Percentiles rank a stretch among this genome's conserved stretches.
Conservation (phyloP, 1,284 basidiomycete species). For the Ustilago trichophora region DNA sequence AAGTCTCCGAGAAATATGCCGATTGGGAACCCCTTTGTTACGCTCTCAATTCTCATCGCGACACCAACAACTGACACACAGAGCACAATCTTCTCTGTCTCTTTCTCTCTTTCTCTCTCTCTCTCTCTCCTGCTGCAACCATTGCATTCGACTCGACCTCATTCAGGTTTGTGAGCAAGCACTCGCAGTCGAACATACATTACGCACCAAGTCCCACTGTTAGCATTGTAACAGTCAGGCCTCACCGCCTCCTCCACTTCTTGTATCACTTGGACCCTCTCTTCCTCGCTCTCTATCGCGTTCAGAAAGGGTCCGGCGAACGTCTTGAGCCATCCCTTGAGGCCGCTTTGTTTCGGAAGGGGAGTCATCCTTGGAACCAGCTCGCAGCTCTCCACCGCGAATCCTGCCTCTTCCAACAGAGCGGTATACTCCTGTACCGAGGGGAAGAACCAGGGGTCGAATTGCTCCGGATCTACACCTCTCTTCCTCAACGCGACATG, state of each 20-base stretch:
- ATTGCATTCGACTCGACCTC: too few species aligned
- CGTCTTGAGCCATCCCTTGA: constrained; percentile 33
- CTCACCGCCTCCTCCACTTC: constrained; percentile 21
- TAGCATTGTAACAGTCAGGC: constrained; percentile 23
- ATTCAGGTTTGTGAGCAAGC: constrained; percentile 20
- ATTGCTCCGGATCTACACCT: constrained; percentile 2
- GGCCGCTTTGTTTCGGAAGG: constrained; percentile 10
- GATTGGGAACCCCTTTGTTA: too few species aligned
- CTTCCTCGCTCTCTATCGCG: constrained; percentile 6
- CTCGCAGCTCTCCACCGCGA: constrained; percentile 30
- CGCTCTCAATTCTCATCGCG: too few species aligned
- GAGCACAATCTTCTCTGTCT: too few species aligned
- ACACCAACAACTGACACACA: too few species aligned
- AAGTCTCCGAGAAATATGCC: constrained; percentile 20
- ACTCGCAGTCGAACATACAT: constrained; percentile 42
- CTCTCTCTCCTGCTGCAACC: too few species aligned
- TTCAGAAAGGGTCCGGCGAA: constrained; percentile 41
- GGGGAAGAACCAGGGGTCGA: constrained; percentile 46
- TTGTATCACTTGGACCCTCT: constrained; percentile 11
- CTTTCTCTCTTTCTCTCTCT: too few species aligned
- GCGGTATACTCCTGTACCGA: constrained; percentile 8
- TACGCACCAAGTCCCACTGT: constrained; percentile 19
- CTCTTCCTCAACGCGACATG: constrained; percentile 6
- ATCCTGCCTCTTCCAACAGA: constrained; percentile 17
- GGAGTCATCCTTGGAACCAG: constrained; percentile 27